Percentiles rank a stretch among this genome's conserved stretches.
Conservation (phyloP, 257 asterid species). For the Nicotiana otophora region DNA sequence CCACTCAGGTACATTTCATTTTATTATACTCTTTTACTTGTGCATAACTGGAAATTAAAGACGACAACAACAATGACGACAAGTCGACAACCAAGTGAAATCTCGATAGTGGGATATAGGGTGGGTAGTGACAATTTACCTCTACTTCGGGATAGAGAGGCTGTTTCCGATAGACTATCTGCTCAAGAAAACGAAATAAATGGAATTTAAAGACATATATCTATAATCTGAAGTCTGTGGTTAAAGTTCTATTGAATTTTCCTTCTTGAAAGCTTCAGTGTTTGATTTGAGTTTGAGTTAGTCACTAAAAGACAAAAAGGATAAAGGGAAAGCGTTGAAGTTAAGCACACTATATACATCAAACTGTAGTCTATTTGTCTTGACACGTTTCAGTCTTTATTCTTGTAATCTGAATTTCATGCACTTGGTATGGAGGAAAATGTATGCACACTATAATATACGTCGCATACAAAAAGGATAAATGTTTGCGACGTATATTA, state of each 20-base stretch:
- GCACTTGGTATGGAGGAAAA: neutral
- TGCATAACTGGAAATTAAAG: too few relatives aligned
- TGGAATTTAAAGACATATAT: too few relatives aligned
- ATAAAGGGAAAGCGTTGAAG: neutral
- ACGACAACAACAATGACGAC: too few relatives aligned
- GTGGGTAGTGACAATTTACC: too few relatives aligned
- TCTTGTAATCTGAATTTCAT: neutral
- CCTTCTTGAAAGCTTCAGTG: neutral
- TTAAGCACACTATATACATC: neutral
- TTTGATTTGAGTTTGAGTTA: neutral
- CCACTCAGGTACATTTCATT: conserved; percentile 65
- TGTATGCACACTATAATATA: too few relatives aligned
- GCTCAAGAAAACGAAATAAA: too few relatives aligned
- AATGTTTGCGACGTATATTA: neutral
- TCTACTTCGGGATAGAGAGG: too few relatives aligned
- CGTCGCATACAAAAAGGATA: too few relatives aligned
- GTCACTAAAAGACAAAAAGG: neutral
- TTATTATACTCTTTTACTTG: neutral
- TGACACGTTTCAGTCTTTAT: neutral
- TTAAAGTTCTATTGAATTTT: neutral
- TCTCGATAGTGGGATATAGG: too few relatives aligned
- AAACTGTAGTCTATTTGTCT: neutral
- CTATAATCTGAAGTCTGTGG: neutral
- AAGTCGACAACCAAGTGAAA: too few relatives aligned
- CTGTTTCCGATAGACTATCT: too few relatives aligned